Evolutionary conservation across 495 filamentous ascomycete species (phyloP), one percentile per base, ranked within the genome.

Genomic region (Penicillium tannophilum): DNA sequence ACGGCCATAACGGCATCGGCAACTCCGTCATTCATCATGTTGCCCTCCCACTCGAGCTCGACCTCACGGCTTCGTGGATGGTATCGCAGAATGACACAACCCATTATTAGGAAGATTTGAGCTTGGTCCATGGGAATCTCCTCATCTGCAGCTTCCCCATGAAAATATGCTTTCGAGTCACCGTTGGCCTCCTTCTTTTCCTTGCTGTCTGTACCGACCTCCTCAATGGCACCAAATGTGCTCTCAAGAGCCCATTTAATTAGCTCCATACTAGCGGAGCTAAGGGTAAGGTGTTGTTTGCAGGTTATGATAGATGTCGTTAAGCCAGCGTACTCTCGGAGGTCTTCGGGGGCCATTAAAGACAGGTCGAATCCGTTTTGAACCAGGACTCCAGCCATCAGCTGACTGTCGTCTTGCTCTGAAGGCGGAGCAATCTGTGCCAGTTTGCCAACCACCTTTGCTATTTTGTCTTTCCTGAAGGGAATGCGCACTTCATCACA

Each of bases 291-390:
- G 47, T 89, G 84, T 69, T 98, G 95, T 64, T 90, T 90, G 79
- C 95, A 98, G 19, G 83, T 86, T 36, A 98, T 92, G 1, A 89
- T 93, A 0, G 94, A 96, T 0, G 94, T 98, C 0, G 91, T 96
- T 9, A 98, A 77, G 10, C 95, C 95, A 4, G 94, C 94, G 66
- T 96, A 98, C 72, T 98, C 94, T 52, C 90, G 85, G 28, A 98
- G 79, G 68, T 98, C 94, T 59, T 97, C 93, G 0, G 94, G 91
- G 5, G 92, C 93, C 94, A 98, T 98, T 8, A 98, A 78, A 0
- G 88, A 90, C 77, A 98, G 82, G 69, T 97, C 94, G 71, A 98
- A 98, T 63, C 97, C 94, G 67, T 93, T 96, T 64, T 98, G 92
- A 26, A 98, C 92, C 6, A 98, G 77, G 4, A 98, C 94, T 28